These are phyloP conservation scores for Botrytis pseudocinerea DNA, from an alignment of 2,329 filamentous ascomycete species.

Conservation along the genomic window DNA sequence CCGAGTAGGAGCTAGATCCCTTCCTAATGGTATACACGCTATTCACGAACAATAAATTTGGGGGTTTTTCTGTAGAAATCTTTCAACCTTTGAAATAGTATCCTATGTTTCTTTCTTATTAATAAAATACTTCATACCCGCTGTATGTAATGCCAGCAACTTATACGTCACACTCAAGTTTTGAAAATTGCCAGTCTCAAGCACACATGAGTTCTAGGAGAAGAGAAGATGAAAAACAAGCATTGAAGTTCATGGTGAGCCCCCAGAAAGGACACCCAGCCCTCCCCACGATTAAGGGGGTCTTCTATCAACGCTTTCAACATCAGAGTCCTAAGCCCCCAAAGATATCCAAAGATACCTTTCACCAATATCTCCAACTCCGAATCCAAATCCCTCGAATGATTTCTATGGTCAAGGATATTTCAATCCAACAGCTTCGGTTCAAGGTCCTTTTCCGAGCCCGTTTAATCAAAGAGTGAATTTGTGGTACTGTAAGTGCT, in stretches of 20 bases:
- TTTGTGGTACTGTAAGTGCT: background rate
- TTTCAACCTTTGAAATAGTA: background rate
- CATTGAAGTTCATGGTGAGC: background rate
- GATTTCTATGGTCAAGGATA: background rate
- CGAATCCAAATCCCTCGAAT: background rate
- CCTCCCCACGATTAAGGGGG: background rate
- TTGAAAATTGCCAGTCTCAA: background rate
- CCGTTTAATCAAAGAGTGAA: background rate
- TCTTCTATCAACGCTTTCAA: background rate
- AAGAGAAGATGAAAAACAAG: background rate
- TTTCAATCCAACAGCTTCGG: background rate
- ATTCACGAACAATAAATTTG: too few species aligned
- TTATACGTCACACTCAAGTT: background rate
- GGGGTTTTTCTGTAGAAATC: background rate
- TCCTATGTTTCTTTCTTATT: background rate
- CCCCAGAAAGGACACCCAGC: background rate
- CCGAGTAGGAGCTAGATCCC: background rate
- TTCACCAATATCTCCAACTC: background rate
- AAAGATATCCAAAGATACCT: background rate
- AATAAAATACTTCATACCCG: background rate
- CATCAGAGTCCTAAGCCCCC: fast-evolving
- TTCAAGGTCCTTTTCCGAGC: background rate
- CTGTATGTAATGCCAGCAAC: background rate
- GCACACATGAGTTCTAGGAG: fast-evolving
- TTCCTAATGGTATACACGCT: too few species aligned